Percentiles rank a stretch among this genome's conserved stretches.
phyloP scores from a whole-genome alignment of 768 basidiomycete genomes.

The Mycena floridula region DNA sequence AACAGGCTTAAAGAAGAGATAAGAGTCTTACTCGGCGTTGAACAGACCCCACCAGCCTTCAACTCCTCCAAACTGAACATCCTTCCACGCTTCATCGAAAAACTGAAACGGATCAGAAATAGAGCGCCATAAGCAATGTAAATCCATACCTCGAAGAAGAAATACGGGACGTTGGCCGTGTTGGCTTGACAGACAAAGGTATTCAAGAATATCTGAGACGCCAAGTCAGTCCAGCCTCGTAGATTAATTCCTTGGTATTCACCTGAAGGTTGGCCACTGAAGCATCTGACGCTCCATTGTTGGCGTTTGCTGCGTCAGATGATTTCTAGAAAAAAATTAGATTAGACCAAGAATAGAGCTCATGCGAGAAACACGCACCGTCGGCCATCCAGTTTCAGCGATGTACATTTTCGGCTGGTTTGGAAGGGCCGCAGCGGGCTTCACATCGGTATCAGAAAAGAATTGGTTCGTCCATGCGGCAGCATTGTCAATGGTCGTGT shows the following conservation, averaged over 20 bases:
- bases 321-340: conserved; percentile 37
- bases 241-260: neutral
- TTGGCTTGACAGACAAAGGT: conserved; percentile 88
- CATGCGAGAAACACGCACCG: conserved; percentile 34
- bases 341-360: neutral
- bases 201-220: conserved; percentile 66
- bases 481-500: conserved; percentile 55
- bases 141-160: conserved; percentile 67
- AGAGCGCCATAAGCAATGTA: neutral
- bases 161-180: conserved; percentile 74
- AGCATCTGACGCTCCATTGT: conserved; percentile 65
- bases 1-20: neutral
- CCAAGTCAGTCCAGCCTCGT: neutral
- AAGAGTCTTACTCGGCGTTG: conserved; percentile 33
- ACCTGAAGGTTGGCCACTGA: conserved; percentile 57
- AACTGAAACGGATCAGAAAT: conserved; percentile 30
- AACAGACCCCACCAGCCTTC: conserved; percentile 70
- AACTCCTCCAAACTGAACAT: conserved; percentile 70
- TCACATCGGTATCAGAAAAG: conserved; percentile 65
- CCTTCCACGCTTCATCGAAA: conserved; percentile 40
- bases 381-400: conserved; percentile 90
- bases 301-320: conserved; percentile 48
- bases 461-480: conserved; percentile 81
- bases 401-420: conserved; percentile 84
- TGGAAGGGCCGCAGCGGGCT: conserved; percentile 42